These are phyloP conservation scores for Solanum arcanum DNA, from an alignment of 257 asterid genomes.

Conservation along the genomic window DNA sequence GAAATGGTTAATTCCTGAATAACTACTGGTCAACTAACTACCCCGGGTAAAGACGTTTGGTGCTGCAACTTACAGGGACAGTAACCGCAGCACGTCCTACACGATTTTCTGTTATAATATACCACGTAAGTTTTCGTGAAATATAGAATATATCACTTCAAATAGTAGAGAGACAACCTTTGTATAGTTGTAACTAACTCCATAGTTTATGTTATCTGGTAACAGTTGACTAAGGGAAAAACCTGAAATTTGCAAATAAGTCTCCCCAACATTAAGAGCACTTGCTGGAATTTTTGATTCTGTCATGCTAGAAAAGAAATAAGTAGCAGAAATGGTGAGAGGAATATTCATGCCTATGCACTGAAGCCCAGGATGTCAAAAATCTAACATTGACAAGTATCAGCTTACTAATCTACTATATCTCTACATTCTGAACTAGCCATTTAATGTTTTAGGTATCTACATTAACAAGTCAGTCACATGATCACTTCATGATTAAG, in stretches of 20 bases:
- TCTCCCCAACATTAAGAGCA: slow-evolving; percentile 72
- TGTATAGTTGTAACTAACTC: background rate
- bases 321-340: background rate
- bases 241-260: slow-evolving; percentile 59
- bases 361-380: too few relatives aligned
- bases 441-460: background rate
- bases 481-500: background rate
- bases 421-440: background rate
- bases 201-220: background rate
- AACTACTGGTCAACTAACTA: background rate
- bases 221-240: background rate
- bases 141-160: background rate
- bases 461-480: background rate
- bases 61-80: slow-evolving; percentile 57
- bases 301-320: slow-evolving; percentile 49
- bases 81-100: slow-evolving; percentile 89
- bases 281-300: slow-evolving; percentile 82
- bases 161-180: background rate
- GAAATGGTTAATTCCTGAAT: background rate
- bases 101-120: slow-evolving; percentile 59
- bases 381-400: too few relatives aligned
- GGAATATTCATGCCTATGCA: too few relatives aligned
- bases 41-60: background rate
- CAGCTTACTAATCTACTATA: too few relatives aligned
- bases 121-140: slow-evolving; percentile 79